phyloP scores from a whole-genome alignment of 1,139 yeast genomes.

The Casaregolazyma suthepensis region DNA sequence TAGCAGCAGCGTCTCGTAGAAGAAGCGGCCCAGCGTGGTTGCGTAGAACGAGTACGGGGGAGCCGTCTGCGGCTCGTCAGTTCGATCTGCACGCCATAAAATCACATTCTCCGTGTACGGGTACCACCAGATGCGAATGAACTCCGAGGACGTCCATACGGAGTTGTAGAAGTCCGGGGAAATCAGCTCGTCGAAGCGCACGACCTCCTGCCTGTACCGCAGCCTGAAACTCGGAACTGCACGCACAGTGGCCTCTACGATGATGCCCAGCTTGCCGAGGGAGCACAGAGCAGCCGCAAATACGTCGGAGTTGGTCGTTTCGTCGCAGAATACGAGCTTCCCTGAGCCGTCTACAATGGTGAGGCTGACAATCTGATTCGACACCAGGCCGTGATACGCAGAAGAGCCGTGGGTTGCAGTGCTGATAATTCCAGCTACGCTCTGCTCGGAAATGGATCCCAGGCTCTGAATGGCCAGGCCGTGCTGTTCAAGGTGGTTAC shows the following conservation, averaged over 20 bases:
- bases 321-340: slow-evolving; percentile 62
- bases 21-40: slow-evolving; percentile 63
- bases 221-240: slow-evolving; percentile 79
- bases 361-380: slow-evolving; percentile 78
- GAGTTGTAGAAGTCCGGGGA: slow-evolving; percentile 50
- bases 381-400: slow-evolving; percentile 83
- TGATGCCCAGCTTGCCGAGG: slow-evolving; percentile 86
- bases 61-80: slow-evolving; percentile 52
- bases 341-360: slow-evolving; percentile 64
- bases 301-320: slow-evolving; percentile 57
- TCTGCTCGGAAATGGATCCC: slow-evolving; percentile 92
- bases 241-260: slow-evolving; percentile 81
- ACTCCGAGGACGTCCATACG: slow-evolving; percentile 88
- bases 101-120: slow-evolving; percentile 85
- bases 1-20: slow-evolving; percentile 77
- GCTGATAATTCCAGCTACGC: slow-evolving; percentile 87
- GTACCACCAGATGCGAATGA: slow-evolving; percentile 94
- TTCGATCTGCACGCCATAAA: slow-evolving; percentile 80
- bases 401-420: slow-evolving; percentile 98
- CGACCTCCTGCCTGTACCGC: slow-evolving; percentile 74
- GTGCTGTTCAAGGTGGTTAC: slow-evolving; percentile 53
- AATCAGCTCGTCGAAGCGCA: slow-evolving; percentile 65
- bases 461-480: slow-evolving; percentile 82
- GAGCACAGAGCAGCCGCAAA: slow-evolving; percentile 84
- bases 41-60: slow-evolving; percentile 85